These are phyloP conservation scores for Trametes versicolor DNA, from an alignment of 1,284 basidiomycete species.

Conservation along the genomic window DNA sequence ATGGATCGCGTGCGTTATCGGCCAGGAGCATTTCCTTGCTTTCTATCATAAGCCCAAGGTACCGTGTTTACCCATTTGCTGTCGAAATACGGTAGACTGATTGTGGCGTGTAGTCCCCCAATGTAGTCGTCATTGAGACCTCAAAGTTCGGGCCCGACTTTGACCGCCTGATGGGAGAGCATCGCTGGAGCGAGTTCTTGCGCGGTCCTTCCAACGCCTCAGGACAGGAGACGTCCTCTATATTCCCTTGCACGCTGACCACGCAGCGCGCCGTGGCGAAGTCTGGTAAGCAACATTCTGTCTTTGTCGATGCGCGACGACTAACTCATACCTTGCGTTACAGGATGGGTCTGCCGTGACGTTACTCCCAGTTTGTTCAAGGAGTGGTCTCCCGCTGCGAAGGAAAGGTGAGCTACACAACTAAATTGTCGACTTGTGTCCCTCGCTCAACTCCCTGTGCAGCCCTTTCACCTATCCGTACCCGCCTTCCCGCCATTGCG, in stretches of 20 bases:
- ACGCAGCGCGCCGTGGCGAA: slow-evolving; percentile 57
- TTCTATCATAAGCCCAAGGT: slow-evolving; percentile 74
- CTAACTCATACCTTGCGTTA: background rate
- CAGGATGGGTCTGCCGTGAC: slow-evolving; percentile 72
- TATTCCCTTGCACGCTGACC: slow-evolving; percentile 63
- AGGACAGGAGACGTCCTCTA: slow-evolving; percentile 49
- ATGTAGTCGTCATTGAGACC: slow-evolving; percentile 72
- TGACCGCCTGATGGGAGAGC: slow-evolving; percentile 65
- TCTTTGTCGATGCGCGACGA: slow-evolving; percentile 2
- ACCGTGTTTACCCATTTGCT: background rate
- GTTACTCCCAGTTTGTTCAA: slow-evolving; percentile 66
- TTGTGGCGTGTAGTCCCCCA: slow-evolving; percentile 56
- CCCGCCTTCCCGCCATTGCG: slow-evolving; percentile 62
- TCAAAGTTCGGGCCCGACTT: slow-evolving; percentile 50
- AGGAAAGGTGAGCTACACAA: slow-evolving; percentile 32
- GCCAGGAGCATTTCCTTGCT: slow-evolving; percentile 56
- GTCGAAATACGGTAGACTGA: background rate
- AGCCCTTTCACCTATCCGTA: slow-evolving; percentile 61
- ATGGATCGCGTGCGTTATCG: slow-evolving; percentile 72
- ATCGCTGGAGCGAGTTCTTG: slow-evolving; percentile 68
- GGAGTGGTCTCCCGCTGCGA: slow-evolving; percentile 51
- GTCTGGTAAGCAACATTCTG: slow-evolving; percentile 43
- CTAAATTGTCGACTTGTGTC: too few species aligned
- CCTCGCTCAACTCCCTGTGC: too few species aligned
- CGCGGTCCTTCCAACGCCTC: slow-evolving; percentile 55